Base-by-base conservation (phyloP, 345 rosid species). In the Noccaea bulbosa region DNA sequence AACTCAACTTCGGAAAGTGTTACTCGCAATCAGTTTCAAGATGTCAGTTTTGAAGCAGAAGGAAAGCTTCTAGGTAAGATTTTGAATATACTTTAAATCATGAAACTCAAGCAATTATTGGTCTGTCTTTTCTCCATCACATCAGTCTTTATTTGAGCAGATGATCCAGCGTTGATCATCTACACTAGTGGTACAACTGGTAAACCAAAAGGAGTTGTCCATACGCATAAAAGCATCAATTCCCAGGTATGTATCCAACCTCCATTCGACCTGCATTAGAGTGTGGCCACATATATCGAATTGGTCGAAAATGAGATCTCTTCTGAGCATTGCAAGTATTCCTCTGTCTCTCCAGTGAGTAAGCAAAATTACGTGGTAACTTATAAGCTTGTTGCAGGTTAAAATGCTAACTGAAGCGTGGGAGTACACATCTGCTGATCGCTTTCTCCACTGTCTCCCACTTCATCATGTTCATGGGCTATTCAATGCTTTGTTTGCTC, bases 161-260 rank as follows among this genome's bases (percentile, higher is more conserved):
- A 73, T 77, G 88, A 89, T 69, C 99, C 99, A 50, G 98, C 99
- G 27, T 78, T 94, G 71, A 81, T 94, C 61, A 76, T 91, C 54
- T 94, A 94, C 76, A 94, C 99, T 4, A 94, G 99, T 80, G 99
- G 99, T 63, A 94, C 99, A 65, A 94, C 99, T 10, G 98, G 99
- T 60, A 94, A 86, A 78, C 99, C 99, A n/a, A 94, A 94, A 80
- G 99, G 98, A 65, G 99, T 85, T 70, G 89, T 94, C 59, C 99
- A 94, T 68, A 91, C 96, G 2, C 99, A 91, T 78, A 83, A 81
- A 73, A 85, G 95, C 81, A 84, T 94, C 60, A 69, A 57, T 70
- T 87, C 99, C 41, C 99, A 94, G 98, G 99, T 85, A 70, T 52
- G 14, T 67, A 52, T 54, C 30, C 11, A n/a, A 41, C 60, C 55